Base-by-base conservation (phyloP, 805 yeast genomes). In the Starmera amethionina region DNA sequence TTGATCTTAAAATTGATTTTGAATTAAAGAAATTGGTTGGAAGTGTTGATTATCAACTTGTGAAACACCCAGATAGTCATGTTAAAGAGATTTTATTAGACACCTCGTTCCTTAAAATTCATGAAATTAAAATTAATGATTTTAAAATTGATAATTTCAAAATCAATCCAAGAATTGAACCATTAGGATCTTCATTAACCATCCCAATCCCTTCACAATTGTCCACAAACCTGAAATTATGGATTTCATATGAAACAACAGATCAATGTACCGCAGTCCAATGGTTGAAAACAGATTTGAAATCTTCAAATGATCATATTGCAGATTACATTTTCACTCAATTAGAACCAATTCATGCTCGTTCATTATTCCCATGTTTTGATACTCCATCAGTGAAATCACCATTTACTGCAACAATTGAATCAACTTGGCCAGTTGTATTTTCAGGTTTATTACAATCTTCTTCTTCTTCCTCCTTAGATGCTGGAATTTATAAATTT, bases 301-400 rank as follows among this genome's bases (percentile, higher is more conserved):
- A 79, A 50, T 82, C 95, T 8, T 78, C 78, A 37, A 94, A 89
- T 14, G 27, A 22, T 22, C 27, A 22, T 7, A 76, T 58, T 4
- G 46, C 56, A 5, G 58, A 55, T 37, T 55, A 55, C 34, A 68
- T 88, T 42, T 88, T 87, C 59, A 85, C 96, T 10, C 96, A 88
- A 62, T 75, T 94, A 56, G 95, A 88, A 64, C 88, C 96, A 31
- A 87, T 84, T 47, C 96, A 88, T 55, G 93, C 95, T 7, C 72
- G 96, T 53, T 75, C 90, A 13, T 68, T 87, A 54, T 80, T 83
- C 64, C 96, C 96, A 8, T 83, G 87, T 52, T 88, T 88, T 56
- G 96, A 88, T 59, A 87, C 96, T 0, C 96, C 96, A 2, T 72
- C 90, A 0, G 71, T 87, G 28, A 88, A 88, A 58, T 72, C 88